Evolutionary conservation across 768 basidiomycete species (phyloP), one percentile per base, ranked within the genome.

Genomic region (Kwoniella dendrophila): DNA sequence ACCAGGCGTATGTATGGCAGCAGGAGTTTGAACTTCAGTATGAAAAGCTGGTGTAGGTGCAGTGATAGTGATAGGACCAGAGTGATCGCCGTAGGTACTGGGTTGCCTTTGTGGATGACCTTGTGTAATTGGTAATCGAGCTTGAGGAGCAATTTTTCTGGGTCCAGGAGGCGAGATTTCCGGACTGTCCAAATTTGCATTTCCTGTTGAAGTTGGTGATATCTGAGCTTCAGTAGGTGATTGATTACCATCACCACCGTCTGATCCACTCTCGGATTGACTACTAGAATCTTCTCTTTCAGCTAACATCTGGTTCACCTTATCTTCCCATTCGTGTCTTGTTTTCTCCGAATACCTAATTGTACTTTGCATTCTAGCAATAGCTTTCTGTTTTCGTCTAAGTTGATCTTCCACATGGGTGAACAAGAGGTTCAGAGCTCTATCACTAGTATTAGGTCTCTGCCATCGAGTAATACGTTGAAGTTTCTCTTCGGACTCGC

Each of bases 301-400:
- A 27, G 82, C 80, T 33, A 94, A 79, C 41, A 83, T 84, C 69
- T 86, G 84, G 63, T 86, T 88, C 14, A 96, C 88, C 69, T 86
- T 87, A 72, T 90, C 89, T 79, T 97, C 89, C 94, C 95, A 98
- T 80, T 98, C 96, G 71, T 89, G 88, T 82, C 95, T 87, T 30
- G 96, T 90, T 81, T 94, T 95, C 82, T 98, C 96, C 40, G 92
- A 88, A 79, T 98, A 98, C 56, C 90, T 84, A 69, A 99, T 93
- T 20, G 93, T 97, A 74, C 95, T 96, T 80, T 95, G 91, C 87
- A 99, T 87, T 38, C 96, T 87, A 65, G 92, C 89, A 50, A 97
- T 90, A 68, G 89, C 92, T 78, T 94, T 93, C 66, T 93, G 85
- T 83, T 99, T 99, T 80, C 90, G 88, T 32, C 90, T 84, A 84